Conservation (phyloP, 2,329 filamentous ascomycete genomes). For the Teratosphaeria destructans region DNA sequence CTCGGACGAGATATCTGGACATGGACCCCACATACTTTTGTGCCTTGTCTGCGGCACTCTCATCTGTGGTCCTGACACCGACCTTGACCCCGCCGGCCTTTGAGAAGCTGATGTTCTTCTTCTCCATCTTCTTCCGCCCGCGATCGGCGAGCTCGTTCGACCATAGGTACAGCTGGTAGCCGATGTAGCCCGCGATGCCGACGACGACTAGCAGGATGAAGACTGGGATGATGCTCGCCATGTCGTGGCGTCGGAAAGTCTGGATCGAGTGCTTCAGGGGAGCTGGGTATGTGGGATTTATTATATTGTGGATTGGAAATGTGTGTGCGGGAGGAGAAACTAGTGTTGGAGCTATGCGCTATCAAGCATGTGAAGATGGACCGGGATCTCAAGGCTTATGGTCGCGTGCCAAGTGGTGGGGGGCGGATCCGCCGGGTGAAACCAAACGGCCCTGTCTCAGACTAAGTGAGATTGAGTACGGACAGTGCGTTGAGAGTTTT, state of each 20-base stretch:
- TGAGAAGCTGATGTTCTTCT: slow-evolving; percentile 64
- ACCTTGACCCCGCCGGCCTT: slow-evolving; percentile 64
- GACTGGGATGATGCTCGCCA: slow-evolving; percentile 48
- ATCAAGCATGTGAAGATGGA: neutral
- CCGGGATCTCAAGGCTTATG: neutral
- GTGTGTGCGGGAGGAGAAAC: neutral
- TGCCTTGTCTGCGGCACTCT: slow-evolving; percentile 63
- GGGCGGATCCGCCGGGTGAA: neutral
- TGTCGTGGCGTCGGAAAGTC: neutral
- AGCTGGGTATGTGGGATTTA: neutral
- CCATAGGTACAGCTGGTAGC: slow-evolving; percentile 61
- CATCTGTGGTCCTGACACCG: slow-evolving; percentile 57
- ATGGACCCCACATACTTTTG: slow-evolving; percentile 38
- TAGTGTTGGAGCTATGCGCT: neutral
- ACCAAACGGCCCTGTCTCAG: neutral
- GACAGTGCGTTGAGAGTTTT: neutral
- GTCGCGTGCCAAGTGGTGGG: neutral
- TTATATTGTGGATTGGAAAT: neutral
- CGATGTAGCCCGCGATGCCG: slow-evolving; percentile 50
- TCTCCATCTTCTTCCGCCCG: slow-evolving; percentile 60
- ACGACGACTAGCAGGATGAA: slow-evolving; percentile 52
- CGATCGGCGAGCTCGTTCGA: slow-evolving; percentile 54
- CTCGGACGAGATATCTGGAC: neutral
- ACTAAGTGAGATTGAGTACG: neutral
- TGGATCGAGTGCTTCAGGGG: neutral